These are phyloP conservation scores for Aspergillus novofumigatus DNA, from an alignment of 2,329 filamentous ascomycete species.

Conservation along the genomic window DNA sequence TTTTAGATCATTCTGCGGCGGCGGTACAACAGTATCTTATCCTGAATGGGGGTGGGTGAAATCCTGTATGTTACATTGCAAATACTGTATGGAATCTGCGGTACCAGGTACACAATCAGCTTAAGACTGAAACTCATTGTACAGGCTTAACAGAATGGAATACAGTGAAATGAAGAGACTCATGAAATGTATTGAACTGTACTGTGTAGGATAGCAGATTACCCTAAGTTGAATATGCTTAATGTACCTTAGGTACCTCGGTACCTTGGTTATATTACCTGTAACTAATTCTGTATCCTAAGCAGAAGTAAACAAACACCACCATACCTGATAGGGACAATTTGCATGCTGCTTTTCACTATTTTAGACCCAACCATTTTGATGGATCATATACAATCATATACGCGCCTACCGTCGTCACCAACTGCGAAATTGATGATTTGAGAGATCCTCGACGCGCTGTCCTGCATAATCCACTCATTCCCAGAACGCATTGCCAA, in stretches of 20 bases:
- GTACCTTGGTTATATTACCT: neutral
- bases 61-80: neutral
- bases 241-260: too few species aligned
- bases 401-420: neutral
- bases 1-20: constrained; percentile 7
- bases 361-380: neutral
- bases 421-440: neutral
- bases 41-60: neutral
- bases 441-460: neutral
- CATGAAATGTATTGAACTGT: neutral
- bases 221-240: too few species aligned
- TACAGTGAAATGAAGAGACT: neutral
- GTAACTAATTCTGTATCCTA: neutral
- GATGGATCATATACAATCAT: neutral
- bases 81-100: neutral
- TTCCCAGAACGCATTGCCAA: too few species aligned
- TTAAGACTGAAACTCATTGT: too few species aligned
- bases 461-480: neutral
- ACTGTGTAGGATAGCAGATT: neutral
- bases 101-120: too few species aligned
- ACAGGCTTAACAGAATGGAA: neutral
- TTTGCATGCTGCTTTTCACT: constrained; percentile 7
- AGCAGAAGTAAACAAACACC: constrained; percentile 7
- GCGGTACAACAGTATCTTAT: neutral
- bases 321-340: constrained; percentile 8